Evolutionary conservation across 352 stramenopile genomes (phyloP), one percentile per base, ranked within the genome.

Genomic region (Blastocystis sp.): DNA sequence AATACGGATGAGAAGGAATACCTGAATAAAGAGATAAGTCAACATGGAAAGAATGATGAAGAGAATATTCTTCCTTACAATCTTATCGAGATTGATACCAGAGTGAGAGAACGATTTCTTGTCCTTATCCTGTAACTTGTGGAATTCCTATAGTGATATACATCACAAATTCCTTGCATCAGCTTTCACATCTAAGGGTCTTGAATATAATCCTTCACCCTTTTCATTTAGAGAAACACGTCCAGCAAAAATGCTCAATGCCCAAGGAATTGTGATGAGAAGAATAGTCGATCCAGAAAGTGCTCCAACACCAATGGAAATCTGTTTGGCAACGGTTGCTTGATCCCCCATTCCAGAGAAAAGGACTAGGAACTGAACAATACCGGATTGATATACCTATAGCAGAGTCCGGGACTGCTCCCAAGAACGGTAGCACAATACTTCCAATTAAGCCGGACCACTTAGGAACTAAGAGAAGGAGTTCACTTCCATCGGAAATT

Each of bases 231-330:
- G 92, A 91, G 97, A 94, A 35, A 99, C 95, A 63, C 95, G 93
- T 2, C 95, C 96, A 19, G 92, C 93, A 77, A 93, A 95, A 32
- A 98, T 89, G 75, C 92, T 95, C 29, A 98, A 90, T 35, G 92
- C 94, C 94, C 95, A 98, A 24, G 96, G 95, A 56, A 99, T 95
- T n/a, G 96, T 99, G 78, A 99, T 91, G 85, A 99, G 91, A 95
- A 99, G 98, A 89, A 98, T 98, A n/a, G 95, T 98, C 49, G 93
- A 97, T 71, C 96, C 96, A 0, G 96, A 96, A 39, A 99, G 93
- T 59, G 96, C 95, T 63, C 96, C 96, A n/a, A 99, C 94, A 81
- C 96, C 96, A 43, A 98, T 94, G 27, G 91, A 93, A 29, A 98
- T 91, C 67, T 97, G 94, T 88, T 98, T 90, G 89, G 98, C 94